Conservation (phyloP, 2,329 filamentous ascomycete species). For the Aspergillus sp. region DNA sequence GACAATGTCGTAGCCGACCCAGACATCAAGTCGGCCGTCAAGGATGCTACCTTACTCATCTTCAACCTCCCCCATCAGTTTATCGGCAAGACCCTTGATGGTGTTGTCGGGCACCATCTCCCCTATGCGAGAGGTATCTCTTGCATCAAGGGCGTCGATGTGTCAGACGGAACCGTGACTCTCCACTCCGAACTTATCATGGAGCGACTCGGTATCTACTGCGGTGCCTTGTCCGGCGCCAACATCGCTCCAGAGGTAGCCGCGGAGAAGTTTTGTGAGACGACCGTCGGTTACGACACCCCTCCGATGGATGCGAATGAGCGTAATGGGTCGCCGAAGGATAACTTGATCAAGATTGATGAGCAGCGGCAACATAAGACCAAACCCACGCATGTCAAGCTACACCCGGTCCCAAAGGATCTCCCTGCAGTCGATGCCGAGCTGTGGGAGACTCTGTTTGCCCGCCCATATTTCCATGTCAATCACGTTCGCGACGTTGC, state of each 20-base stretch:
- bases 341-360: slow-evolving; percentile 40
- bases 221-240: slow-evolving; percentile 84
- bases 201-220: slow-evolving; percentile 84
- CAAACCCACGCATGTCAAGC: slow-evolving; percentile 62
- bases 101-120: slow-evolving; percentile 78
- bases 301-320: slow-evolving; percentile 78
- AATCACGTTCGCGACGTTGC: slow-evolving; percentile 72
- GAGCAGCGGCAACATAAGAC: slow-evolving; percentile 63
- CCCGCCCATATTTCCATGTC: slow-evolving; percentile 92
- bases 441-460: slow-evolving; percentile 79
- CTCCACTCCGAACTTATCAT: slow-evolving; percentile 91
- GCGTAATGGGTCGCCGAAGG: slow-evolving; percentile 49
- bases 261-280: slow-evolving; percentile 89
- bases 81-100: slow-evolving; percentile 53
- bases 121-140: slow-evolving; percentile 87
- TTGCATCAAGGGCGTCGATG: slow-evolving; percentile 93
- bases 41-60: slow-evolving; percentile 79
- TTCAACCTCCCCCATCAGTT: slow-evolving; percentile 89
- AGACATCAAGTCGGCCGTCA: slow-evolving; percentile 64
- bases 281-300: slow-evolving; percentile 89
- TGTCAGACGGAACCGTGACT: slow-evolving; percentile 76
- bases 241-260: slow-evolving; percentile 93
- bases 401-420: slow-evolving; percentile 72
- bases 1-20: slow-evolving; percentile 56
- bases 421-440: slow-evolving; percentile 81